Evolutionary conservation across 2,329 filamentous ascomycete species (phyloP).

Genomic region (Aspergillus vadensis): DNA sequence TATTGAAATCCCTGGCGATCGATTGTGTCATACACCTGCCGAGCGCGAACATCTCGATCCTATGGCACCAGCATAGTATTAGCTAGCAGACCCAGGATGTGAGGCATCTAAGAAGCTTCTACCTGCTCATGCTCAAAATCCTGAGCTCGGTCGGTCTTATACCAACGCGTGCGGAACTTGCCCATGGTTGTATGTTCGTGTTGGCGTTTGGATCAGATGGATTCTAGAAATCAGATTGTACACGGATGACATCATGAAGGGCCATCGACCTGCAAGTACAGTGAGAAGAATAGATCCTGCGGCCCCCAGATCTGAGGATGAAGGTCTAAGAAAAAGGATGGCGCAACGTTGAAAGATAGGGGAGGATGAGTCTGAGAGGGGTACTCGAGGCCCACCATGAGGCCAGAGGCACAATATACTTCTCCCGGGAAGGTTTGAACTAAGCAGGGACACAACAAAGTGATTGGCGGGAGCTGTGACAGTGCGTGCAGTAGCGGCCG

Average conservation of each 20-base stretch:
- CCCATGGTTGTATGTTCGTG: conserved; percentile 27
- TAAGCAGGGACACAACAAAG: neutral
- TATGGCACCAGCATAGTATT: conserved; percentile 15
- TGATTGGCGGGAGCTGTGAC: neutral
- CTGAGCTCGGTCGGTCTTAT: conserved; percentile 47
- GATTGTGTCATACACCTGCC: conserved; percentile 49
- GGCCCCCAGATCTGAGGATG: neutral
- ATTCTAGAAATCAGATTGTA: neutral
- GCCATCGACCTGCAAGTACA: neutral
- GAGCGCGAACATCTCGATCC: conserved; percentile 47
- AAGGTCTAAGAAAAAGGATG: neutral
- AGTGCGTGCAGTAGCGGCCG: conserved; percentile 8
- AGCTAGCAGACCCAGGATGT: neutral
- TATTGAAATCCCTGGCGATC: conserved; percentile 47
- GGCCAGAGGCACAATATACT: neutral
- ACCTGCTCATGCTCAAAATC: conserved; percentile 50
- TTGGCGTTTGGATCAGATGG: neutral
- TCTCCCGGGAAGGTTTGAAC: conserved; percentile 8
- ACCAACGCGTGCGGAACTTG: conserved; percentile 40
- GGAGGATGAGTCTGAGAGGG: neutral
- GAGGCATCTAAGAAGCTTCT: neutral
- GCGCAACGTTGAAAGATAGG: neutral
- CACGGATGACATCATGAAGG: conserved; percentile 9
- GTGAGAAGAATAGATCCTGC: neutral
- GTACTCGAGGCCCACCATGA: neutral